phyloP scores from a whole-genome alignment of 345 rosid species.

The Citrus mangshanensis region DNA sequence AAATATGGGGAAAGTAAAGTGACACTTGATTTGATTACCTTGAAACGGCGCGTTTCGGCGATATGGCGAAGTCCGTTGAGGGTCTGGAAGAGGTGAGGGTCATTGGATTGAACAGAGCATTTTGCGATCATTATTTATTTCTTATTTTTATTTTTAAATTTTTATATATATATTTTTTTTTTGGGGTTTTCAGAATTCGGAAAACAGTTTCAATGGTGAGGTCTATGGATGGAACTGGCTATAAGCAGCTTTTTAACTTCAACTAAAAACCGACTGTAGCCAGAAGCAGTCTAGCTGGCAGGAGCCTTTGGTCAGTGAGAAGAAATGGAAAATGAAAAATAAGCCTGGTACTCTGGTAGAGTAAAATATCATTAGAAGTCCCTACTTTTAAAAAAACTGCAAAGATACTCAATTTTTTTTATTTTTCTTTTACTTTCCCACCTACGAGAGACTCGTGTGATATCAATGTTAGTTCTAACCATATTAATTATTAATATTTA shows the following conservation, averaged over 20 bases:
- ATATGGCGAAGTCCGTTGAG: constrained; percentile 60
- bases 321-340: not conserved
- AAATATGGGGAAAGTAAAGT: not conserved
- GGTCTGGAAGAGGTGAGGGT: constrained; percentile 48
- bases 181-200: no score
- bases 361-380: not conserved
- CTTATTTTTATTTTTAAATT: not conserved
- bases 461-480: no score
- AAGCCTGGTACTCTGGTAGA: no score
- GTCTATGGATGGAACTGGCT: not conserved
- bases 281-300: not conserved
- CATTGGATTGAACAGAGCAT: constrained; percentile 31
- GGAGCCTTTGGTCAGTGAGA: not conserved
- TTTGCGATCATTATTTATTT: constrained; percentile 26
- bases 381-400: not conserved
- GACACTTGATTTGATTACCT: constrained; percentile 40
- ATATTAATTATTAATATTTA: no score
- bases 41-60: constrained; percentile 70
- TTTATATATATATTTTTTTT: not conserved
- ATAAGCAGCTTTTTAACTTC: not conserved
- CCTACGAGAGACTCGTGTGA: no score
- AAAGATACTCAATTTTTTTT: no score
- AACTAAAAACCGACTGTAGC: not conserved
- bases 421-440: no score
- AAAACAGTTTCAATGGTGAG: not conserved